phyloP scores from a whole-genome alignment of 2,329 filamentous ascomycete genomes.

The Alternaria angustiovoidea region DNA sequence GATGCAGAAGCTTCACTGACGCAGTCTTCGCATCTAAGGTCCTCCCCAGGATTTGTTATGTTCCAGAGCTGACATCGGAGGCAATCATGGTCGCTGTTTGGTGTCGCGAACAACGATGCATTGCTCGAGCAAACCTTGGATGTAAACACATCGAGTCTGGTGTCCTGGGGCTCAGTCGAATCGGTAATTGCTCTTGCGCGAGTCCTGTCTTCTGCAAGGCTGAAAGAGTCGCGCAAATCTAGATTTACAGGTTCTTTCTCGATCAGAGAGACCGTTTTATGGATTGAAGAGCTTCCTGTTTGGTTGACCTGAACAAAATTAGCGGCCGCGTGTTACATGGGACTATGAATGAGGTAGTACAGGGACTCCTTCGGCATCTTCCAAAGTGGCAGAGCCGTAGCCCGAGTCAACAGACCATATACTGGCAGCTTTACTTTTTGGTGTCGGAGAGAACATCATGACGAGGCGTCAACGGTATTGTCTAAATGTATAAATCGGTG shows the following conservation, averaged over 20 bases:
- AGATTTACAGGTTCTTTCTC: constrained; percentile 5
- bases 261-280: neutral
- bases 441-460: constrained; percentile 36
- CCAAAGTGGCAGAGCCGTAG: constrained; percentile 34
- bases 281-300: constrained; percentile 3
- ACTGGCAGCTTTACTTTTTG: constrained; percentile 35
- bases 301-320: constrained; percentile 20
- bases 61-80: constrained; percentile 36
- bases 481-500: neutral
- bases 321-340: neutral
- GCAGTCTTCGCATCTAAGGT: constrained; percentile 36
- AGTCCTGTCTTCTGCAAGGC: constrained; percentile 19
- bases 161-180: constrained; percentile 27
- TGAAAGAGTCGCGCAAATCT: constrained; percentile 16
- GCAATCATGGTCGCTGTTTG: constrained; percentile 19
- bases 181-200: constrained; percentile 14
- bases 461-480: constrained; percentile 4
- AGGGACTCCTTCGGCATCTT: constrained; percentile 24
- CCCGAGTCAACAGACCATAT: constrained; percentile 48
- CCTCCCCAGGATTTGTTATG: constrained; percentile 31
- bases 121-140: constrained; percentile 18
- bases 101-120: constrained; percentile 18
- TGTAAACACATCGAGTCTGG: constrained; percentile 34
- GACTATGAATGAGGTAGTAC: neutral
- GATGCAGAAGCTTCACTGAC: constrained; percentile 9